A percentile compares a stretch with the other conserved stretches of the same genome.
Evolutionary conservation across 2,329 filamentous ascomycete species (phyloP).

Genomic region (Aspergillus latus): DNA sequence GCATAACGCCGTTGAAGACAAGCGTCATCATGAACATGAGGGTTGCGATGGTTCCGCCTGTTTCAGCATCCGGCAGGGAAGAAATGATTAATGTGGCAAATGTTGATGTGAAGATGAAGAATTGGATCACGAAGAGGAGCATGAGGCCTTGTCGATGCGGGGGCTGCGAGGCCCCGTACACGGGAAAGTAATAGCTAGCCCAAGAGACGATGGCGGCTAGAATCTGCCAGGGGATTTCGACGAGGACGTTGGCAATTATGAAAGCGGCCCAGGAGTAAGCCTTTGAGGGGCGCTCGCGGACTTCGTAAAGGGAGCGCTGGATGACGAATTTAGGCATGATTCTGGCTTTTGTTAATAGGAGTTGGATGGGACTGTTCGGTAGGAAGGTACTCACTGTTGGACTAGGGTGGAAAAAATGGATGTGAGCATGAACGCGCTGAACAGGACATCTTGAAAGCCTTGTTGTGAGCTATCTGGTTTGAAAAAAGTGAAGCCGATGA

Average conservation of each 20-base stretch:
- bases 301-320: slow-evolving; percentile 79
- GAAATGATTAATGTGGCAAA: slow-evolving; percentile 79
- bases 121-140: slow-evolving; percentile 73
- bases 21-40: slow-evolving; percentile 70
- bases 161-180: slow-evolving; percentile 61
- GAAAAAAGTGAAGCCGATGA: slow-evolving; percentile 81
- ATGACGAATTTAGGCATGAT: slow-evolving; percentile 81
- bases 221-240: slow-evolving; percentile 82
- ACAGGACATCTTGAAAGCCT: slow-evolving; percentile 83
- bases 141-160: slow-evolving; percentile 72
- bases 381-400: slow-evolving; percentile 55
- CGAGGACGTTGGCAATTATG: slow-evolving; percentile 77
- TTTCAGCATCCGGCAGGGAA: slow-evolving; percentile 71
- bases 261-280: slow-evolving; percentile 84
- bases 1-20: slow-evolving; percentile 73
- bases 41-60: slow-evolving; percentile 73
- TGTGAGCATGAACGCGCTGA: slow-evolving; percentile 76
- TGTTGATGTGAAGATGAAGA: slow-evolving; percentile 77
- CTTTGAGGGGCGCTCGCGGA: slow-evolving; percentile 79
- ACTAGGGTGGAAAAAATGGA: slow-evolving; percentile 56
- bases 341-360: slow-evolving; percentile 39
- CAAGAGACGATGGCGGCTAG: slow-evolving; percentile 73
- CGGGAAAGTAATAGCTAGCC: slow-evolving; percentile 82
- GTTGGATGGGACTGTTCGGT: slow-evolving; percentile 31
- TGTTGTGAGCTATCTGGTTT: slow-evolving; percentile 69